These are phyloP conservation scores for Melaleuca alternifolia DNA, from an alignment of 345 rosid genomes.

Conservation along the genomic window DNA sequence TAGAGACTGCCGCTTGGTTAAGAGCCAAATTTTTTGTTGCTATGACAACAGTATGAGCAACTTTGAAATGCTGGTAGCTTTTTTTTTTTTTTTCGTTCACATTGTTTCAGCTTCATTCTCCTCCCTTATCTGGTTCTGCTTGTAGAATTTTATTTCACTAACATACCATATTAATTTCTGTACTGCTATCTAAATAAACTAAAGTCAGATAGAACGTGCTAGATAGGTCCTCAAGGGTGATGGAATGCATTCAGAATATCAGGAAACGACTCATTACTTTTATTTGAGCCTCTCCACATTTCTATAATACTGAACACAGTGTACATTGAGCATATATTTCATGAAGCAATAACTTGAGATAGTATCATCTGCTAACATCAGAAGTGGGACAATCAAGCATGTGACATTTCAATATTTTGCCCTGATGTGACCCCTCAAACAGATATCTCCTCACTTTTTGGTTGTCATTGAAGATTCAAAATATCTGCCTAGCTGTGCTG, in stretches of 20 bases:
- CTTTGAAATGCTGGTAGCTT: background rate
- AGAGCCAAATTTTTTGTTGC: background rate
- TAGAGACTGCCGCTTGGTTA: background rate
- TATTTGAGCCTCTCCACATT: background rate
- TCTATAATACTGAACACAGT: background rate
- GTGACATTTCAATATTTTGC: background rate
- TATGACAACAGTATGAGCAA: background rate
- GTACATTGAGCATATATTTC: background rate
- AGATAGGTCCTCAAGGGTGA: background rate
- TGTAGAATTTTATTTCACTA: too few species aligned
- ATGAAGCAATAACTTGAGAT: background rate
- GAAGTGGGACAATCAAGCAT: background rate
- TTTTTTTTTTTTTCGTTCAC: too few species aligned
- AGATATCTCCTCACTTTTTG: background rate
- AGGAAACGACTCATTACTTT: background rate
- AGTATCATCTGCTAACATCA: background rate
- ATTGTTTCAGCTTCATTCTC: background rate
- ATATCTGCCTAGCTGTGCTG: background rate
- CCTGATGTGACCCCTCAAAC: background rate
- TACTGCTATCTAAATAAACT: background rate
- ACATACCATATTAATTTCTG: too few species aligned
- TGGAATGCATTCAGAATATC: background rate
- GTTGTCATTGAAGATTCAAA: background rate
- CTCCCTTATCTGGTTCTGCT: background rate
- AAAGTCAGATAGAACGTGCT: background rate